Conservation (phyloP, 768 basidiomycete genomes). For the Crassisporium funariophilum region DNA sequence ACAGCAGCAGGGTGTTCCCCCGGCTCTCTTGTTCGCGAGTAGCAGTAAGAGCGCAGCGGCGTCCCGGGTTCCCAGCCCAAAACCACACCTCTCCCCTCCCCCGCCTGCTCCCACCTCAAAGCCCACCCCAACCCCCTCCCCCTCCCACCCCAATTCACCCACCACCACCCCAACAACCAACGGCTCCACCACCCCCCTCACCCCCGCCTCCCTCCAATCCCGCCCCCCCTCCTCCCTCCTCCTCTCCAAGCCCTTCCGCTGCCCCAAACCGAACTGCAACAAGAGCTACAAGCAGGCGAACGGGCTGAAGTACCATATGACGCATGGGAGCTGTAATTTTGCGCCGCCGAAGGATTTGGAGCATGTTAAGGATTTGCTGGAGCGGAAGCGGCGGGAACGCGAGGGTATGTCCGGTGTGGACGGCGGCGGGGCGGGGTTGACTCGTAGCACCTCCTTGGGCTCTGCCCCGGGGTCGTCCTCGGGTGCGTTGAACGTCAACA, state of each 20-base stretch:
- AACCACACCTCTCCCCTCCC: background rate
- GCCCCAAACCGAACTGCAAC: slow-evolving; percentile 94
- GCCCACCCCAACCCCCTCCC: background rate
- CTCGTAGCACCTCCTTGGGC: slow-evolving; percentile 24
- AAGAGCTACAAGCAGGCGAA: slow-evolving; percentile 97
- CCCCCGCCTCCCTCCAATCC: slow-evolving; percentile 20
- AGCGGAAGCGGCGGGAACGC: slow-evolving; percentile 48
- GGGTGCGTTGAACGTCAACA: too few relatives aligned
- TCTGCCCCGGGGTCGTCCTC: too few relatives aligned
- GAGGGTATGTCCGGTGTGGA: slow-evolving; percentile 21
- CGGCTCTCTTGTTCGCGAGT: slow-evolving; percentile 61
- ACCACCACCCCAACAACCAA: slow-evolving; percentile 19
- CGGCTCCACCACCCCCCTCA: slow-evolving; percentile 5
- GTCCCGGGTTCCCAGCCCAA: background rate
- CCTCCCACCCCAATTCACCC: slow-evolving; percentile 38
- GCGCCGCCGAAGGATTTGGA: slow-evolving; percentile 86
- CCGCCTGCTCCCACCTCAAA: background rate
- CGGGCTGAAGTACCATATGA: slow-evolving; percentile 92
- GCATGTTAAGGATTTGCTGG: slow-evolving; percentile 73
- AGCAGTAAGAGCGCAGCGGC: slow-evolving; percentile 1
- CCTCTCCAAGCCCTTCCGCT: slow-evolving; percentile 85
- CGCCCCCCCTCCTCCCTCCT: slow-evolving; percentile 58
- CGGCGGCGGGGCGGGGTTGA: slow-evolving; percentile 21
- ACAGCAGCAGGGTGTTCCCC: slow-evolving; percentile 52
- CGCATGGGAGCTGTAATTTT: slow-evolving; percentile 91